Evolutionary conservation across 1,284 basidiomycete genomes (phyloP).

Genomic region (Omphalotus olearius): DNA sequence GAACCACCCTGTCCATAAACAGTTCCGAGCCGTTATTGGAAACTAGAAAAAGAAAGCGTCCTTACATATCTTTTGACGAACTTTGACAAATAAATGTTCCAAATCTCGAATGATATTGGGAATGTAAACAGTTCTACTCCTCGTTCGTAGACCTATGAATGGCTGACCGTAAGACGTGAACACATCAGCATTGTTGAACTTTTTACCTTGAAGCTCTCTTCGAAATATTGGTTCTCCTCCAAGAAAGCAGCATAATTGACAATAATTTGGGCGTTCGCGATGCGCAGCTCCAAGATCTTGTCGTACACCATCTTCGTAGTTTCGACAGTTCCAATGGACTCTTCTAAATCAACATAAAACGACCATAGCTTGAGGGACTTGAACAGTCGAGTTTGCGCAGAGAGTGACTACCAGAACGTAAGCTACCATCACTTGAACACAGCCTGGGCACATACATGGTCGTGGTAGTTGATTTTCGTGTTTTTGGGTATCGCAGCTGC

Average conservation of each 20-base stretch:
- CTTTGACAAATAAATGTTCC: slow-evolving; percentile 98
- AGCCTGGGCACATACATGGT: slow-evolving; percentile 65
- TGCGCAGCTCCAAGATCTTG: slow-evolving; percentile 94
- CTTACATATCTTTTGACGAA: slow-evolving; percentile 95
- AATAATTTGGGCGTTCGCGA: slow-evolving; percentile 98
- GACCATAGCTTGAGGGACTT: slow-evolving; percentile 99
- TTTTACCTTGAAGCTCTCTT: slow-evolving; percentile 92
- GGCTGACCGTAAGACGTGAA: slow-evolving; percentile 7
- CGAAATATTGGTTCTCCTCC: slow-evolving; percentile 97
- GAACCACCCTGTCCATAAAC: slow-evolving; percentile 65
- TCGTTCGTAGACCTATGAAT: slow-evolving; percentile 82
- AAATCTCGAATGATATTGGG: slow-evolving; percentile 97
- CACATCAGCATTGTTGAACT: slow-evolving; percentile 1
- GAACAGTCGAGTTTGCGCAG: slow-evolving; percentile 90
- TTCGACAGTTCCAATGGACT: slow-evolving; percentile 93
- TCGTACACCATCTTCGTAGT: slow-evolving; percentile 93
- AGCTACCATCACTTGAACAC: slow-evolving; percentile 4
- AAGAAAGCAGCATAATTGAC: slow-evolving; percentile 97
- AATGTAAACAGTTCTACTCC: slow-evolving; percentile 98
- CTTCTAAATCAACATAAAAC: slow-evolving; percentile 96
- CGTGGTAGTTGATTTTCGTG: slow-evolving; percentile 90
- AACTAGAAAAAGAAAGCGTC: slow-evolving; percentile 16
- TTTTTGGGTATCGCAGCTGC: slow-evolving; percentile 89
- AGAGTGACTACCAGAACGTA: slow-evolving; percentile 51
- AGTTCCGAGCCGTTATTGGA: neutral